Evolutionary conservation across 1,284 basidiomycete species (phyloP).

Genomic region (Abortiporus biennis): DNA sequence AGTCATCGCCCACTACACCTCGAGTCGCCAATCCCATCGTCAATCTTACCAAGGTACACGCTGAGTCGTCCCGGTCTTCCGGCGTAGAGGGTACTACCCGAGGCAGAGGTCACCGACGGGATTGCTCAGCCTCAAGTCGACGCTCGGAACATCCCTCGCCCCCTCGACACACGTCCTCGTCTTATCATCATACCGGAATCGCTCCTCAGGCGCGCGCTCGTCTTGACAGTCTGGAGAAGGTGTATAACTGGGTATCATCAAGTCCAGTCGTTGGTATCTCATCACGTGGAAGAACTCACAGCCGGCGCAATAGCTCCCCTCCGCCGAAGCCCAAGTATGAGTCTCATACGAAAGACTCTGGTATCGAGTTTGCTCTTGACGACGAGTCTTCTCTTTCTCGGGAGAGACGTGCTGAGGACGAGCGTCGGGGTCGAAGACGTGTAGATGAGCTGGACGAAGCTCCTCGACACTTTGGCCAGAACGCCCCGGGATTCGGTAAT

Average conservation of each 20-base stretch:
- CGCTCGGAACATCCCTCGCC: conserved; percentile 23
- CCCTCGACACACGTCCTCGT: conserved; percentile 16
- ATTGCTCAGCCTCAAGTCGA: conserved; percentile 23
- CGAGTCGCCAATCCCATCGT: conserved; percentile 24
- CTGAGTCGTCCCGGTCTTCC: conserved; percentile 12
- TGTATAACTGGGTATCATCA: conserved; percentile 27
- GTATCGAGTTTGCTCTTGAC: conserved; percentile 16
- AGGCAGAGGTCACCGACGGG: conserved; percentile 23
- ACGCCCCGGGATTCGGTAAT: conserved; percentile 22
- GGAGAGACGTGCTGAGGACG: conserved; percentile 5
- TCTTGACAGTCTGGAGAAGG: conserved; percentile 28
- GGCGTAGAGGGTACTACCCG: conserved; percentile 16
- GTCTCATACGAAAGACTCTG: conserved; percentile 11
- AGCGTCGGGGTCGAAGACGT: conserved; percentile 19
- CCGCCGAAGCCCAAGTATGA: conserved; percentile 19
- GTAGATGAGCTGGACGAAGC: conserved; percentile 20
- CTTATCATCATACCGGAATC: conserved; percentile 4
- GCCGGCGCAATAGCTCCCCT: conserved; percentile 23
- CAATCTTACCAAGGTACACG: conserved; percentile 22
- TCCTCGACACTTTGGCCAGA: conserved; percentile 7
- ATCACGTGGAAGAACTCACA: conserved; percentile 12
- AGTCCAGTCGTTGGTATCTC: conserved; percentile 19
- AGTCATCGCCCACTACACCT: conserved; percentile 26
- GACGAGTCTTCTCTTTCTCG: conserved; percentile 10
- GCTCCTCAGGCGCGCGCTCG: conserved; percentile 20